Evolutionary conservation across 2,329 filamentous ascomycete species (phyloP), one percentile per base, ranked within the genome.

Genomic region (Aureobasidium melanogenum): DNA sequence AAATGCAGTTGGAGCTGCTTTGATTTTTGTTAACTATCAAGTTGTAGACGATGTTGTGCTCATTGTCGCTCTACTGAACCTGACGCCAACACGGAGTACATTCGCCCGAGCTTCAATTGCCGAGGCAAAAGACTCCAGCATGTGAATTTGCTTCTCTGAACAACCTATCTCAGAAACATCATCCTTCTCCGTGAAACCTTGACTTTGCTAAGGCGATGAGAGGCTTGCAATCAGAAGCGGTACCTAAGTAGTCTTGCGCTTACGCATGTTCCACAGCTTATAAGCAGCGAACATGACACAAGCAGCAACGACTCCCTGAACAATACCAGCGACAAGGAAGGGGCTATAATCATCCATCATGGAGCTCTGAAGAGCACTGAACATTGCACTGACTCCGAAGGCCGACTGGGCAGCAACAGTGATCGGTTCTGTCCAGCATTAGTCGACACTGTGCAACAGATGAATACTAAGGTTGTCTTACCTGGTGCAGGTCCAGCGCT

Each of bases 271-370:
- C 38, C 38, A 55, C 52, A 43, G 5, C 47, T 51, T 55, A 38
- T 12, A 43, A 22, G 10, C 38, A 44, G 26, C 26, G 7, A 44
- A 32, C 0, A 32, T 6, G 9, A 10, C n/a, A 34, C 22, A n/a
- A 17, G 41, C 44, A 32, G 22, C 24, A 30, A 36, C 8, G 15
- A 5, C 22, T 12, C 63, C 67, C 39, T 68, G 66, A 6, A 65
- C 66, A 10, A 63, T 58, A 1, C 65, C 66, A 17, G 64, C 65
- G 24, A 66, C 68, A 55, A 66, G 44, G 36, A 65, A 60, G 3
- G 9, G 68, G 5, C 70, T 70, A 32, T 68, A 71, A 5, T 70
- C 71, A 5, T 67, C 68, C 71, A 73, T 72, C 2, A 68, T 69
- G 10, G 69, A 70, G 47, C 69, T 72, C 58, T 71, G 68, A 2